These are phyloP conservation scores for Penicillium ochrochloron DNA, from an alignment of 495 filamentous ascomycete species.

Conservation along the genomic window DNA sequence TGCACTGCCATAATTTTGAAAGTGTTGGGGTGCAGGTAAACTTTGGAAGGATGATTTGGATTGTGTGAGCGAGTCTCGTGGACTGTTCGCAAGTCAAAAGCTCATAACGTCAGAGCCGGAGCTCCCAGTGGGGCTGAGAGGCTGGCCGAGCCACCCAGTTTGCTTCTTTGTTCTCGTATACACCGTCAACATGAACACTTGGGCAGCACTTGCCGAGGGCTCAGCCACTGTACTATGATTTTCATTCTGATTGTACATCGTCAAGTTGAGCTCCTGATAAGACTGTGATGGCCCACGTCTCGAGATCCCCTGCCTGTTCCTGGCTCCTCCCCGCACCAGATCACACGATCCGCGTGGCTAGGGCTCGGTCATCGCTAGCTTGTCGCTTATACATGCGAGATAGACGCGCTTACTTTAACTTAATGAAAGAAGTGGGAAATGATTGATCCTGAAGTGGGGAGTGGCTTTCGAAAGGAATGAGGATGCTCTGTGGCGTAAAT, in stretches of 20 bases:
- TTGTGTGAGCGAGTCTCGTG: neutral
- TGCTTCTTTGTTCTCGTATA: conserved; percentile 3
- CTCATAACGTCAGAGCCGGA: neutral
- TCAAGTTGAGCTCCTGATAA: neutral
- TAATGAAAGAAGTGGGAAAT: neutral
- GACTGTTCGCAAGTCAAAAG: neutral
- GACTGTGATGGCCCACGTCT: neutral
- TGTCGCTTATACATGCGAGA: neutral
- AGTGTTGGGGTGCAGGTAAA: neutral
- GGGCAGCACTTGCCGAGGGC: neutral
- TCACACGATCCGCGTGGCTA: neutral
- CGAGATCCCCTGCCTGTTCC: conserved; percentile 6
- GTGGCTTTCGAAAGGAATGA: neutral
- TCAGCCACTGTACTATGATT: neutral
- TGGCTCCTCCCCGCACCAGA: neutral
- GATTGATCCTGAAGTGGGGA: neutral
- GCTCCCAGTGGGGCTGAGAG: neutral
- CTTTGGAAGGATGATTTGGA: neutral
- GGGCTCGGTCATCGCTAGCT: neutral
- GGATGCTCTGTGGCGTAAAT: neutral
- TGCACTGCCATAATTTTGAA: neutral
- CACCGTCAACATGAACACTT: neutral
- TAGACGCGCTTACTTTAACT: neutral
- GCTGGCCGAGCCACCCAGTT: neutral
- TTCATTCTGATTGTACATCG: neutral